phyloP scores from a whole-genome alignment of 768 basidiomycete species.

The Lactifluus pinguis region DNA sequence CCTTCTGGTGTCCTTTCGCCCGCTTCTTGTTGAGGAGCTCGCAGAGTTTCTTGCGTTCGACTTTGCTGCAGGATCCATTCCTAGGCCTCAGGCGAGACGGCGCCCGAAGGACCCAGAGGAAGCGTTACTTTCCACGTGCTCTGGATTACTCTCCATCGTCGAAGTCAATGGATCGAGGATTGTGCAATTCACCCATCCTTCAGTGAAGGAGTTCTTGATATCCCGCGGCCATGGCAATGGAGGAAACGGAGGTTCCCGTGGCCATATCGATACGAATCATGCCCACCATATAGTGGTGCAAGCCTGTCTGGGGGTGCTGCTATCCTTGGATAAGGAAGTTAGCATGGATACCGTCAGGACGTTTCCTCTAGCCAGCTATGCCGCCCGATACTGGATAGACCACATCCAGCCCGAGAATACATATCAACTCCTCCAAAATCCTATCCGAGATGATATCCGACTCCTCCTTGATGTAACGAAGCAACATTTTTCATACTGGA shows the following conservation, averaged over 20 bases:
- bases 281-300: neutral
- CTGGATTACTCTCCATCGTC: neutral
- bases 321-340: neutral
- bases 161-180: neutral
- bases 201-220: neutral
- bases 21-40: too few species aligned
- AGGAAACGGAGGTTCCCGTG: neutral
- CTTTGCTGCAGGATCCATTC: too few species aligned
- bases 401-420: neutral
- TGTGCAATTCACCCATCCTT: neutral
- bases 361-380: neutral
- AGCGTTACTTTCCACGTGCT: neutral
- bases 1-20: too few species aligned
- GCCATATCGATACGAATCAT: neutral
- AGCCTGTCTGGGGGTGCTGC: neutral
- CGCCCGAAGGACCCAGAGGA: too few species aligned
- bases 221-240: neutral
- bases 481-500: neutral
- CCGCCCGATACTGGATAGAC: neutral
- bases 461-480: neutral
- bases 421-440: rapidly evolving
- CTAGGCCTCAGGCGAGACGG: too few species aligned
- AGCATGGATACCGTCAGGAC: neutral
- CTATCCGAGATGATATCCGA: neutral
- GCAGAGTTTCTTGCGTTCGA: too few species aligned